Conservation (phyloP, 306 rosid species). For the Quercus aquifolioides region DNA sequence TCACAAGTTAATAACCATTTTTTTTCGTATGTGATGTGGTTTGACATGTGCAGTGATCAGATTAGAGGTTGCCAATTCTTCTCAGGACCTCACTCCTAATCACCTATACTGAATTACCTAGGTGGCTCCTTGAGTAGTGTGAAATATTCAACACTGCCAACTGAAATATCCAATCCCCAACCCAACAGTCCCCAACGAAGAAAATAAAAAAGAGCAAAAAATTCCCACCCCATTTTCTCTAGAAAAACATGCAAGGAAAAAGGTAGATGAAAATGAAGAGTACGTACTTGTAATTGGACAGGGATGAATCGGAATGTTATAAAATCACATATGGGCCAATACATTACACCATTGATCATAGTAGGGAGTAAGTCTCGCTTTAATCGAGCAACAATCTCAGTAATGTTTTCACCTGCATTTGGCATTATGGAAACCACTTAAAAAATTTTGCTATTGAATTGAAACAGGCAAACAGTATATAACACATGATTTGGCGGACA, state of each 20-base stretch:
- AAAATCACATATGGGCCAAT: constrained; percentile 92
- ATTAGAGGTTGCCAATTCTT: constrained; percentile 9
- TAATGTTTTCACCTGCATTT: constrained; percentile 65
- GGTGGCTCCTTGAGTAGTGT: neutral
- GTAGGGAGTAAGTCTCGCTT: constrained; percentile 83
- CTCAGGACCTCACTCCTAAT: neutral
- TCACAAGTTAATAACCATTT: constrained; percentile 4
- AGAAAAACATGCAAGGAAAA: neutral
- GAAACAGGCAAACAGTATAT: neutral
- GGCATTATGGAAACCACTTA: constrained; percentile 18
- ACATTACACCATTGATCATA: constrained; percentile 63
- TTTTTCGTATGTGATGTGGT: neutral
- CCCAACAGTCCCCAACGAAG: too few species aligned
- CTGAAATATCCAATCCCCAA: neutral
- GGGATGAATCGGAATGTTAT: constrained; percentile 83
- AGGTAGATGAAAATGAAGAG: neutral
- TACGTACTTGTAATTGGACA: constrained; percentile 86
- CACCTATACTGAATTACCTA: neutral
- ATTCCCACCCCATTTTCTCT: too few species aligned
- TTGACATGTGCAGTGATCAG: neutral
- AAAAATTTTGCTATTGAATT: neutral
- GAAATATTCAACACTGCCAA: neutral
- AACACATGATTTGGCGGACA: neutral
- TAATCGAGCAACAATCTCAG: constrained; percentile 66
- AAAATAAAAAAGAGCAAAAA: too few species aligned